Evolutionary conservation across 805 yeast species (phyloP).

Genomic region (Metschnikowia bowlesiae): DNA sequence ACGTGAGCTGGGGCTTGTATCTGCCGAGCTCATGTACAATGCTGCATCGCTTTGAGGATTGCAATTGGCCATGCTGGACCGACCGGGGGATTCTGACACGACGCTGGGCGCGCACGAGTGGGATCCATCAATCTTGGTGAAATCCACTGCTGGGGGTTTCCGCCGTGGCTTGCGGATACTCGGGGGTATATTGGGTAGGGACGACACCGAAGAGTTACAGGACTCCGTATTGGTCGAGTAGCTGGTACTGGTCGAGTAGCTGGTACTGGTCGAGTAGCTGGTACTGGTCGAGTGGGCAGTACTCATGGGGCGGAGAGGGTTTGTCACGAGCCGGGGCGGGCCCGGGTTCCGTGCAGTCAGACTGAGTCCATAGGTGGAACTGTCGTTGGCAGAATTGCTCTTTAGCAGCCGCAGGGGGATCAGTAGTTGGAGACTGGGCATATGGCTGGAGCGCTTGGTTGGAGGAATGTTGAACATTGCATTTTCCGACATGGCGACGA

Average conservation of each 20-base stretch:
- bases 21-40: background rate
- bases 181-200: slow-evolving; percentile 13
- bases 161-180: slow-evolving; percentile 18
- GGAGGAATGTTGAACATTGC: slow-evolving; percentile 36
- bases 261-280: background rate
- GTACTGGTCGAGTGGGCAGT: slow-evolving; percentile 1
- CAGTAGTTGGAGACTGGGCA: slow-evolving; percentile 23
- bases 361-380: background rate
- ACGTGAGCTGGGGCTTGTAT: slow-evolving; percentile 7
- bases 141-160: slow-evolving; percentile 44
- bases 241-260: background rate
- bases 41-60: background rate
- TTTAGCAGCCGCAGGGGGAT: slow-evolving; percentile 26
- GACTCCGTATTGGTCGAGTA: background rate
- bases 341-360: slow-evolving; percentile 2
- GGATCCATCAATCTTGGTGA: slow-evolving; percentile 30
- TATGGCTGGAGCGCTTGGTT: slow-evolving; percentile 19
- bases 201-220: background rate
- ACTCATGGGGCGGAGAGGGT: background rate
- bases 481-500: slow-evolving; percentile 9
- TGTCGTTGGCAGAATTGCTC: slow-evolving; percentile 1
- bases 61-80: slow-evolving; percentile 5
- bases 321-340: background rate
- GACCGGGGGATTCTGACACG: slow-evolving; percentile 1
- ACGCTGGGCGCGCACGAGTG: slow-evolving; percentile 14